A percentile compares a stretch with the other conserved stretches of the same genome.
These are phyloP conservation scores for Imleria badia DNA, from an alignment of 768 basidiomycete genomes.

Conservation along the genomic window DNA sequence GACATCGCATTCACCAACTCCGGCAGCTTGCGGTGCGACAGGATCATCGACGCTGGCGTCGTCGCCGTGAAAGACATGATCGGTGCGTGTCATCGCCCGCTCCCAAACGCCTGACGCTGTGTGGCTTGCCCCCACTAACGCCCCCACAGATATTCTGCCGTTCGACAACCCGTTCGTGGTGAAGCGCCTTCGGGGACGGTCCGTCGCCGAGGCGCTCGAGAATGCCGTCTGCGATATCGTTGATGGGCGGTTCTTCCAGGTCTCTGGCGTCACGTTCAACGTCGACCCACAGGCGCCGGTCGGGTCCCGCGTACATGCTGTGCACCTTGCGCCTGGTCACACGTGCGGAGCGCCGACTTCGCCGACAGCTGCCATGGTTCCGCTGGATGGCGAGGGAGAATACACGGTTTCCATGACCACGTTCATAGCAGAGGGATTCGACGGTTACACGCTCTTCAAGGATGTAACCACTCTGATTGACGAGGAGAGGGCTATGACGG, in stretches of 20 bases:
- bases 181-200: not conserved
- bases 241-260: slow-evolving; percentile 6
- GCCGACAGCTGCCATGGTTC: not conserved
- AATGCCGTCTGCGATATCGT: slow-evolving; percentile 4
- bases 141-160: not conserved
- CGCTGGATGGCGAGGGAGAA: not conserved
- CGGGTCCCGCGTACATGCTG: not conserved
- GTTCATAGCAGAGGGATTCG: slow-evolving; percentile 14
- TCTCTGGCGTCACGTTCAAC: not conserved
- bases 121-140: not conserved
- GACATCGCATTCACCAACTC: slow-evolving; percentile 11
- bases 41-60: slow-evolving; percentile 4
- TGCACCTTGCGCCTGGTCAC: slow-evolving; percentile 3
- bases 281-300: slow-evolving; percentile 2
- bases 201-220: slow-evolving; percentile 9
- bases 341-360: not conserved
- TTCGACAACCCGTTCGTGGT: slow-evolving; percentile 10
- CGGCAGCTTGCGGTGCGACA: slow-evolving; percentile 3
- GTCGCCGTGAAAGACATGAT: slow-evolving; percentile 14
- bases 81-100: slow-evolving; percentile 4
- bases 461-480: not conserved
- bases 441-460: slow-evolving; percentile 9
- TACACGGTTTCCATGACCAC: slow-evolving; percentile 6
- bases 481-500: slow-evolving; percentile 1
- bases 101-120: not conserved